Percentiles rank a stretch among this genome's conserved stretches.
Conservation (phyloP, 768 basidiomycete genomes). For the Nevesoporus exiguus region DNA sequence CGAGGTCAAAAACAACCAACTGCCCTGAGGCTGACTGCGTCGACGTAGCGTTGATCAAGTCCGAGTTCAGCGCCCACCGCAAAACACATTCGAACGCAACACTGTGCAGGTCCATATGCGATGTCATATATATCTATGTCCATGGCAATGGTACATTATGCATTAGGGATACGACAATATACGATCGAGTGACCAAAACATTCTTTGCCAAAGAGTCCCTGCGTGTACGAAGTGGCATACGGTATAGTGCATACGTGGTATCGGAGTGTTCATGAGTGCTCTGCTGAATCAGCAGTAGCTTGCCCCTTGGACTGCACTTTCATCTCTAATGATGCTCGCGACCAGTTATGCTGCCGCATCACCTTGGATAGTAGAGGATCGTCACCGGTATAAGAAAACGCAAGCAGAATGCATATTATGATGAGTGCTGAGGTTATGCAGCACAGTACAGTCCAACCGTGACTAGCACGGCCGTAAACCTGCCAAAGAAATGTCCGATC, state of each 20-base stretch:
- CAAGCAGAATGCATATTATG: slow-evolving; percentile 35
- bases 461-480: slow-evolving; percentile 54
- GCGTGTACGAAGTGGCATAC: not conserved
- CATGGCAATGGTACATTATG: slow-evolving; percentile 9
- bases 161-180: slow-evolving; percentile 9
- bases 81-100: not conserved
- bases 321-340: slow-evolving; percentile 9
- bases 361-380: slow-evolving; percentile 37
- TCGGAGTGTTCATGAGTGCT: slow-evolving; percentile 5
- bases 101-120: too few relatives aligned
- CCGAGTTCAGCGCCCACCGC: not conserved
- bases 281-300: not conserved
- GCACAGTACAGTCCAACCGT: slow-evolving; percentile 62
- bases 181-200: slow-evolving; percentile 4
- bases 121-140: too few relatives aligned
- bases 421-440: slow-evolving; percentile 45
- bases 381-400: slow-evolving; percentile 48
- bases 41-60: not conserved
- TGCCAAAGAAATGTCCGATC: slow-evolving; percentile 24
- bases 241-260: not conserved
- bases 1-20: not conserved
- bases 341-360: slow-evolving; percentile 18
- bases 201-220: slow-evolving; percentile 10
- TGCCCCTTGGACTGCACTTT: slow-evolving; percentile 5
- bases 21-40: not conserved